Conservation (phyloP, 140 eudicot genomes). For the Senecio squalidus region DNA sequence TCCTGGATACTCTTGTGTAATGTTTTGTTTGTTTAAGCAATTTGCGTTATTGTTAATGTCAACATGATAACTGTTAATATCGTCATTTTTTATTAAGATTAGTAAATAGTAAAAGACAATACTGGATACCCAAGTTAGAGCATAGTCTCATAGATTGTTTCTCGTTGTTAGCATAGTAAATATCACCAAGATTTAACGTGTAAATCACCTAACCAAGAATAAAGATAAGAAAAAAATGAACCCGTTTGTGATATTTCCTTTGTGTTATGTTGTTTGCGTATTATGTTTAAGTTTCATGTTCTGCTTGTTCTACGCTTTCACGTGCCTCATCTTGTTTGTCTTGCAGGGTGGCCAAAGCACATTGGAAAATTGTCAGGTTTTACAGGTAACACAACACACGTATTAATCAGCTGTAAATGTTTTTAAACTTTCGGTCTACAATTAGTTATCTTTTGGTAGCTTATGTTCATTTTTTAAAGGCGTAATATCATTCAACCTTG, state of each 20-base stretch:
- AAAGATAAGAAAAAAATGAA: neutral
- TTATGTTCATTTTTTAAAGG: neutral
- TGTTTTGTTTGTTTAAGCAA: neutral
- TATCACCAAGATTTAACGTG: neutral
- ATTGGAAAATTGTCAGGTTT: conserved; percentile 28
- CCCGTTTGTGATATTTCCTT: neutral
- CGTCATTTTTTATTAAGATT: neutral
- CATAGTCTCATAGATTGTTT: too few relatives aligned
- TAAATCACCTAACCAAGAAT: neutral
- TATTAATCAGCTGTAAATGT: neutral
- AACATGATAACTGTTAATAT: neutral
- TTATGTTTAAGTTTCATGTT: neutral
- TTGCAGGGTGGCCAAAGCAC: conserved; percentile 32
- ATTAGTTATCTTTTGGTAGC: too few relatives aligned
- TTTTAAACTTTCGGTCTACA: conserved; percentile 2
- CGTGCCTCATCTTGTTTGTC: conserved; percentile 11
- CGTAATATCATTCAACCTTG: neutral
- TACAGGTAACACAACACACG: conserved; percentile 20
- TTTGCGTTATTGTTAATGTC: too few relatives aligned
- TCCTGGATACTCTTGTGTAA: neutral
- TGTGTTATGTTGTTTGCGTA: neutral
- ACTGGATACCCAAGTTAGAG: too few relatives aligned
- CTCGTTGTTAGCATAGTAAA: too few relatives aligned
- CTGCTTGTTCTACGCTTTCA: neutral
- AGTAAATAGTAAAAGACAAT: neutral